Conservation (phyloP, 140 eudicot species). For the Erigeron philadelphicus region DNA sequence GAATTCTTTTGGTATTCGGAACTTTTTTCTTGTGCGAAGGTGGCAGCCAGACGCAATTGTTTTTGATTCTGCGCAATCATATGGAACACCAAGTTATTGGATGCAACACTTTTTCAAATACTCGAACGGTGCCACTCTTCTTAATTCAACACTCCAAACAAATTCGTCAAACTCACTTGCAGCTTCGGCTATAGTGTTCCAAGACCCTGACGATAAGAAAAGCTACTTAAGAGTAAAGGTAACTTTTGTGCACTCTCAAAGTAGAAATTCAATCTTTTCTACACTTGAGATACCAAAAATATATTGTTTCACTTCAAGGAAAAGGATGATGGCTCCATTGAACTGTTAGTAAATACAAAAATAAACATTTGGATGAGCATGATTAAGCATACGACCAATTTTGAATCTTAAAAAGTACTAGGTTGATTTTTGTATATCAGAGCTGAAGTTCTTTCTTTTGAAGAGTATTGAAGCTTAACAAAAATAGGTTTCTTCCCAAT, state of each 20-base stretch:
- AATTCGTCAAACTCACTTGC: conserved; percentile 43
- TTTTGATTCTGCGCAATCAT: conserved; percentile 54
- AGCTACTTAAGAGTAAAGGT: conserved; percentile 73
- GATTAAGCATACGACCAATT: background rate
- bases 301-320: background rate
- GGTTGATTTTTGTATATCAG: background rate
- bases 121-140: conserved; percentile 79
- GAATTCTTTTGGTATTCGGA: background rate
- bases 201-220: conserved; percentile 37
- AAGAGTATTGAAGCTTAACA: too few species aligned
- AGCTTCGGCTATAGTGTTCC: conserved; percentile 72
- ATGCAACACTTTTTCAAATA: conserved; percentile 66
- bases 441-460: background rate
- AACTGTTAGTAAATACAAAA: background rate
- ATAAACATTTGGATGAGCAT: background rate
- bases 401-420: background rate
- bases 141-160: conserved; percentile 38
- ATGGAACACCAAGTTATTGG: conserved; percentile 90
- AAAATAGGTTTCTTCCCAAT: background rate
- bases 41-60: conserved; percentile 93
- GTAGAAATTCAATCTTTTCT: background rate
- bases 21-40: conserved; percentile 32
- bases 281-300: background rate
- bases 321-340: background rate
- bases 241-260: conserved; percentile 14